A percentile compares a stretch with the other conserved stretches of the same genome.
Evolutionary conservation across 106 monocot genomes (phyloP).

Genomic region (Phalaenopsis aphrodite): DNA sequence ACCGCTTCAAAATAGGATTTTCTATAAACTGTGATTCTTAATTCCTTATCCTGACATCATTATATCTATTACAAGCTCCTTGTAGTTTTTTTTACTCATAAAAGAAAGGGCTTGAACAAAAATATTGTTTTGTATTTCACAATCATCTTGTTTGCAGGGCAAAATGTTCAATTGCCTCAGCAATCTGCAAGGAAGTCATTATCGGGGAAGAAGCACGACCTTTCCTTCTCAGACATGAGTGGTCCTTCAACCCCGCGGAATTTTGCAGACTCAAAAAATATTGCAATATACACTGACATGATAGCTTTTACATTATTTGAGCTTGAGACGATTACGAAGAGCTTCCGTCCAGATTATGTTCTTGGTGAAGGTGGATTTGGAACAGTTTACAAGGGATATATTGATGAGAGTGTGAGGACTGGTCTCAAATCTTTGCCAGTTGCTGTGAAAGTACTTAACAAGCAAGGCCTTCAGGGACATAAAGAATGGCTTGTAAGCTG

Average conservation of each 20-base stretch:
- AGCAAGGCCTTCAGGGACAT: constrained; percentile 67
- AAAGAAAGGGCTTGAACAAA: not conserved
- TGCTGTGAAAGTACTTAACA: constrained; percentile 65
- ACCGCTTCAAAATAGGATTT: not conserved
- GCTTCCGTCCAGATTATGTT: constrained; percentile 87
- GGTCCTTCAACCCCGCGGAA: constrained; percentile 50
- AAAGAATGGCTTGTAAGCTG: constrained; percentile 69
- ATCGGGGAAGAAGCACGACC: constrained; percentile 58
- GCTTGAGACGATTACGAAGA: constrained; percentile 92
- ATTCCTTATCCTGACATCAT: not conserved
- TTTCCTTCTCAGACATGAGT: constrained; percentile 63
- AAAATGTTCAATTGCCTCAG: constrained; percentile 60
- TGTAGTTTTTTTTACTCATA: not conserved
- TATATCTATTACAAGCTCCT: not conserved
- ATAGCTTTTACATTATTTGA: constrained; percentile 88
- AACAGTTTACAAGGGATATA: constrained; percentile 92
- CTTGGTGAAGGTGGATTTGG: constrained; percentile 97
- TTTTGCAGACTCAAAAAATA: constrained; percentile 73
- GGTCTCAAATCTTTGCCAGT: constrained; percentile 87
- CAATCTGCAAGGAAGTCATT: constrained; percentile 31
- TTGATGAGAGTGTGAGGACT: constrained; percentile 87
- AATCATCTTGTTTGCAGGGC: constrained; percentile 41
- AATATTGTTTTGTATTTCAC: not conserved
- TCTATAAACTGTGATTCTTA: not conserved
- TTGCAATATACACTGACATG: constrained; percentile 79